Conservation (phyloP, 1,139 yeast genomes). For the Debaryomyces fabryi region DNA sequence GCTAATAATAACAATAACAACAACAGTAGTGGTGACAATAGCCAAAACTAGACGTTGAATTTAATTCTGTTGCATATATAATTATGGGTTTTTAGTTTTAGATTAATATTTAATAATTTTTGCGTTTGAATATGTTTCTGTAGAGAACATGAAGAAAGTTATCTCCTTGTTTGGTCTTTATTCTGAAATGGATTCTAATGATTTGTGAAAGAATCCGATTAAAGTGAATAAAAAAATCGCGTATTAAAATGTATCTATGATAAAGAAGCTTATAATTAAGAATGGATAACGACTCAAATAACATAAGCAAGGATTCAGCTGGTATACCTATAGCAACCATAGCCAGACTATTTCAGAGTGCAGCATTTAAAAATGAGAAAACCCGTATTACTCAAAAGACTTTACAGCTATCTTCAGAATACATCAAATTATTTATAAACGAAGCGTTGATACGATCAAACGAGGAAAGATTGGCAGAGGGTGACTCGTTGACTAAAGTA, state of each 20-base stretch:
- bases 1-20: constrained; percentile 12
- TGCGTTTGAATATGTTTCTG: neutral
- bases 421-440: constrained; percentile 59
- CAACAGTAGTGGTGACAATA: neutral
- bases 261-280: neutral
- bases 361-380: constrained; percentile 49
- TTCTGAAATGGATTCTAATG: neutral
- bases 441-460: constrained; percentile 68
- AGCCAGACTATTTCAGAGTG: constrained; percentile 56
- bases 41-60: constrained; percentile 5
- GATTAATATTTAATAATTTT: neutral
- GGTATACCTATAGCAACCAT: constrained; percentile 46
- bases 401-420: constrained; percentile 54
- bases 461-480: constrained; percentile 48
- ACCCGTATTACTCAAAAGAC: constrained; percentile 56
- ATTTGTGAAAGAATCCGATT: neutral
- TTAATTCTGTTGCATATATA: constrained; percentile 8
- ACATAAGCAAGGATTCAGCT: neutral
- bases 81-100: constrained; percentile 4
- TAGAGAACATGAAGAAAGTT: neutral
- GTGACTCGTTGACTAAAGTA: constrained; percentile 25
- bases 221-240: neutral
- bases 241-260: neutral
- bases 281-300: neutral
- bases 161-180: neutral